A percentile compares a stretch with the other conserved stretches of the same genome.
Evolutionary conservation across 805 yeast genomes (phyloP).

Genomic region (Candida vartiovaarae): DNA sequence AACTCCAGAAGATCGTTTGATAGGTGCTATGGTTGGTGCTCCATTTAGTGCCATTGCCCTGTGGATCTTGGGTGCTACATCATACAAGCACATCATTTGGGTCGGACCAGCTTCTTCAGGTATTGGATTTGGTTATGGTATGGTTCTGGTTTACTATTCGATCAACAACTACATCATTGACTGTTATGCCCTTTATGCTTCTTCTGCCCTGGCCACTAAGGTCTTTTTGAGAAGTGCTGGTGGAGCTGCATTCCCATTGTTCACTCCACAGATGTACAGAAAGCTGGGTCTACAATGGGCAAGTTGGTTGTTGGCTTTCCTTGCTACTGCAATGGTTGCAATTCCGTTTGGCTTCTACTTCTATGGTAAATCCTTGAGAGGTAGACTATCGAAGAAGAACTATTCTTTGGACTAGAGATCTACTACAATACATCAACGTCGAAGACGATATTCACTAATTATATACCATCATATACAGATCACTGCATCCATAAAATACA

Average conservation of each 20-base stretch:
- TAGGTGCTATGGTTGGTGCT: slow-evolving; percentile 78
- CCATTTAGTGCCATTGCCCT: slow-evolving; percentile 78
- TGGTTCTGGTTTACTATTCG: slow-evolving; percentile 70
- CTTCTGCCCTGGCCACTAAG: slow-evolving; percentile 75
- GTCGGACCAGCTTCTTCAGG: slow-evolving; percentile 78
- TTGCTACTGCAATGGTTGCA: slow-evolving; percentile 67
- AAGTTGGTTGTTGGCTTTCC: slow-evolving; percentile 68
- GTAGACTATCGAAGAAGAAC: slow-evolving; percentile 59
- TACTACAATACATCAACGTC: background rate
- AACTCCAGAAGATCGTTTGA: slow-evolving; percentile 71
- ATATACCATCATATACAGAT: background rate
- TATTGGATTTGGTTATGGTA: slow-evolving; percentile 70
- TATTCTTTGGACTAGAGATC: slow-evolving; percentile 27
- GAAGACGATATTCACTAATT: background rate
- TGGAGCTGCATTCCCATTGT: slow-evolving; percentile 82
- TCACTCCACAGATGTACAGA: slow-evolving; percentile 75
- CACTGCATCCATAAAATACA: too few species aligned
- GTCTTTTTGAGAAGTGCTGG: slow-evolving; percentile 76
- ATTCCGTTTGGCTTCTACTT: slow-evolving; percentile 67
- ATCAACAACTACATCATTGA: slow-evolving; percentile 83
- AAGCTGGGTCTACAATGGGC: slow-evolving; percentile 77
- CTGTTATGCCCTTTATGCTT: slow-evolving; percentile 77
- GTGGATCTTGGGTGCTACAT: slow-evolving; percentile 76
- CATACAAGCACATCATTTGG: slow-evolving; percentile 66
- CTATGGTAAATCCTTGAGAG: slow-evolving; percentile 59